A percentile compares a stretch with the other conserved stretches of the same genome.
These are phyloP conservation scores for Seiridium unicorne DNA, from an alignment of 2,329 filamentous ascomycete genomes.

Conservation along the genomic window DNA sequence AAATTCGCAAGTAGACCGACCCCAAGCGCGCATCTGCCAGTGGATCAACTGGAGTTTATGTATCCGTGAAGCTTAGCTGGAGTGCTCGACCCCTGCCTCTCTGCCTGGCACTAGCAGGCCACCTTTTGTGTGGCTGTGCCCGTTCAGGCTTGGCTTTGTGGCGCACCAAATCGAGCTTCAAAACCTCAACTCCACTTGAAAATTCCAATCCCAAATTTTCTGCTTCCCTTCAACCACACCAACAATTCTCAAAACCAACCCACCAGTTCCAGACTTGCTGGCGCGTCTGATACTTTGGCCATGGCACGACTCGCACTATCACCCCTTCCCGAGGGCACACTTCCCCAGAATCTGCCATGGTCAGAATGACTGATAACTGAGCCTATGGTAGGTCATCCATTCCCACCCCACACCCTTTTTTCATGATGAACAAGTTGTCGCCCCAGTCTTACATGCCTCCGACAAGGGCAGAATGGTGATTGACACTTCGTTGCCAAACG, in stretches of 20 bases:
- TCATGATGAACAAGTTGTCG: constrained; percentile 58
- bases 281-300: background rate
- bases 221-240: background rate
- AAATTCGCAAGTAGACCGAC: background rate
- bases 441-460: constrained; percentile 52
- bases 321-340: too few relatives aligned
- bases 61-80: constrained; percentile 2
- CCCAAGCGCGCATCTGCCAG: constrained; percentile 4
- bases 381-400: background rate
- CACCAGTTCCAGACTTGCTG: background rate
- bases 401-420: constrained; percentile 5
- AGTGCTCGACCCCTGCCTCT: background rate
- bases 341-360: background rate
- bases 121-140: background rate
- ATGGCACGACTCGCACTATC: background rate
- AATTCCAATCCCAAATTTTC: constrained; percentile 2
- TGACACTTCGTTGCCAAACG: constrained; percentile 51
- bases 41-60: constrained; percentile 8
- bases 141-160: background rate
- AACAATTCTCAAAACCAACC: constrained; percentile 16
- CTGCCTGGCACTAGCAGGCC: background rate
- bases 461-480: constrained; percentile 47
- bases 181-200: constrained; percentile 4
- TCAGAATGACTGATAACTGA: background rate
- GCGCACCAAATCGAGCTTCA: constrained; percentile 6